Evolutionary conservation across 768 basidiomycete genomes (phyloP).

Genomic region (Postia placenta): DNA sequence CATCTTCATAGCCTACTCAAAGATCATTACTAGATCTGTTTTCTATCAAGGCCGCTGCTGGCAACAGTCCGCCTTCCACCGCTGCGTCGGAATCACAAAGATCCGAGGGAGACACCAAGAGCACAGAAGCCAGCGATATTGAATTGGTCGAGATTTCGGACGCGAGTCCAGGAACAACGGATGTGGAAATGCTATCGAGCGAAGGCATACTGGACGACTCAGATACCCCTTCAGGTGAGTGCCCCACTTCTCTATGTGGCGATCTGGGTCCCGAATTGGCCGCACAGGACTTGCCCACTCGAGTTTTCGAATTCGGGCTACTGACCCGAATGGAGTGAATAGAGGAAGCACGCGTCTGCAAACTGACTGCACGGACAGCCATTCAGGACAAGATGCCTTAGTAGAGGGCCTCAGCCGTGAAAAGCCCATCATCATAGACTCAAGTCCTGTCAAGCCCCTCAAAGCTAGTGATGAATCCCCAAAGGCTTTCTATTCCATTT

Average conservation of each 20-base stretch:
- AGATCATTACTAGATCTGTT: constrained; percentile 4
- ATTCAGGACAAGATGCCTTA: neutral
- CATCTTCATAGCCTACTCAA: constrained; percentile 2
- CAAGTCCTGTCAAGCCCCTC: constrained; percentile 29
- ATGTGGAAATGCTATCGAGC: neutral
- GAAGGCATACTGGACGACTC: neutral
- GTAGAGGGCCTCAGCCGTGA: constrained; percentile 25
- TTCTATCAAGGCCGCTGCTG: neutral
- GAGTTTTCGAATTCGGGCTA: no score
- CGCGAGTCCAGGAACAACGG: neutral
- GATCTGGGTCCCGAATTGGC: no score
- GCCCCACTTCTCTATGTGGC: neutral
- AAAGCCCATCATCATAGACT: constrained; percentile 40
- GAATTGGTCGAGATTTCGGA: neutral
- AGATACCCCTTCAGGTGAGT: neutral
- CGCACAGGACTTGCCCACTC: no score
- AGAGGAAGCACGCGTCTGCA: no score
- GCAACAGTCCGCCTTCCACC: no score
- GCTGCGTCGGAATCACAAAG: no score
- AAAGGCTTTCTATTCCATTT: constrained; percentile 40
- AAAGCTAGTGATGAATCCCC: constrained; percentile 12
- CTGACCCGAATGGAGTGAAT: no score
- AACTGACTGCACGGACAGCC: neutral
- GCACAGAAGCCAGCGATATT: neutral
- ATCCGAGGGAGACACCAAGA: neutral